Base-by-base conservation (phyloP, 1,284 basidiomycete species). In the Vanrija pseudolonga region DNA sequence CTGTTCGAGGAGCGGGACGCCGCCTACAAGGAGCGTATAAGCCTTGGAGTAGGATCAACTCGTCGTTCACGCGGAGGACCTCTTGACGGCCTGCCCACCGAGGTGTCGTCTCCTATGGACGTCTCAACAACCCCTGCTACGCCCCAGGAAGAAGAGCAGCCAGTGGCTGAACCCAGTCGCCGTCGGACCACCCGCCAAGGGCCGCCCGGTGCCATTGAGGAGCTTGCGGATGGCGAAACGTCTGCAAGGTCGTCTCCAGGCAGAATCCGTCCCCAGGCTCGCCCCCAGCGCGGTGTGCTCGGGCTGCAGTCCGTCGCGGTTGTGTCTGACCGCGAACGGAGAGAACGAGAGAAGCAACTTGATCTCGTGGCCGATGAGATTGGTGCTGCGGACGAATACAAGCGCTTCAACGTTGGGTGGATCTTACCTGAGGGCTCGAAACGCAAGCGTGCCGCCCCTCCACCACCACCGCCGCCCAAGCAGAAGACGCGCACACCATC, bases 361-460 rank as follows among this genome's bases (percentile, higher is more conserved):
- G 69, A 69, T 24, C 57, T 74, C 81, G 58, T 71, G 1, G 85
- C 90, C 3, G 80, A 85, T 7, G 79, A 85, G 40, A 84, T 96
- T 20, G 87, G 86, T 65, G 80, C 81, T 44, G 81, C 83, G 59
- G 83, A 84, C 52, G 87, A 87, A 38, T 96, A 95, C 80, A 83
- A 80, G 67, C 78, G 86, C 75, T 96, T 95, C 76, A 86, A 96
- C 61, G 78, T 80, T 19, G 92, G 92, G 2, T 96, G 92, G 92
- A 90, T 95, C 17, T 76, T 95, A 17, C 89, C 90, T 9, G 79
- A 84, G 9, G 89, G 86, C 26, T 81, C 83, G 43, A 83, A 83
- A 62, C 80, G 72, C 85, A 37, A 81, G 81, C 45, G 84, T 81
- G 17, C 79, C 82, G 61, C 65, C 15, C 52, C 51, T 28, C 47